phyloP scores from a whole-genome alignment of 176 grass and related monocot species.

The Carex cristatella region DNA sequence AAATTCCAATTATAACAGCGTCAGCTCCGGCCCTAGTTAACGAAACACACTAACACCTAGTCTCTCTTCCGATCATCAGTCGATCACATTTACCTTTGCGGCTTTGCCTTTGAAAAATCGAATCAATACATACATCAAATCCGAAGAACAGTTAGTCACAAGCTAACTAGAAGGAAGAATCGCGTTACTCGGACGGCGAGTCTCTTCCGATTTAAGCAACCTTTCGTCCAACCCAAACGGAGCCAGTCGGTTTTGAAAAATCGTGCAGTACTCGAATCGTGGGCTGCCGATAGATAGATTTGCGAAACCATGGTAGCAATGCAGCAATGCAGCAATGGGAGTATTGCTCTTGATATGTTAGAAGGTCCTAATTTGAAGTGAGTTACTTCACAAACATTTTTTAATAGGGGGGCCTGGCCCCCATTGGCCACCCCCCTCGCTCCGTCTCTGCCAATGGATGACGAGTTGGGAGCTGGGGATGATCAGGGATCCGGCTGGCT shows the following conservation, averaged over 20 bases:
- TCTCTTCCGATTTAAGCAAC: not conserved
- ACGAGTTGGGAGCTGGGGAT: constrained; percentile 37
- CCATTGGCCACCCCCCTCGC: not conserved
- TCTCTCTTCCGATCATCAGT: not conserved
- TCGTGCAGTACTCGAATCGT: not conserved
- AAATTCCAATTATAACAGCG: no score
- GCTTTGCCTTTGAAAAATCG: not conserved
- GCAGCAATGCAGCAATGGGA: not conserved
- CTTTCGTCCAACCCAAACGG: not conserved
- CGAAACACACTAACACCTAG: not conserved
- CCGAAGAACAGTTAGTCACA: not conserved
- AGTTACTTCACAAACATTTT: not conserved
- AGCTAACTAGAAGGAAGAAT: not conserved
- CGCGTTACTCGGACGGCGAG: not conserved
- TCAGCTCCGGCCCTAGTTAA: no score
- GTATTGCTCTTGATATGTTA: no score
- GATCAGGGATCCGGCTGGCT: constrained; percentile 91
- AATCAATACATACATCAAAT: not conserved
- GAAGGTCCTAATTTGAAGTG: not conserved
- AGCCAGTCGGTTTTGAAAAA: not conserved
- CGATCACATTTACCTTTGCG: not conserved
- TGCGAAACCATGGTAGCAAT: not conserved
- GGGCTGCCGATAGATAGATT: not conserved
- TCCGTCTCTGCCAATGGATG: constrained; percentile 40
- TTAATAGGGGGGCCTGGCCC: not conserved